Evolutionary conservation across 2,329 filamentous ascomycete genomes (phyloP).

Genomic region (Colletotrichum sp.): DNA sequence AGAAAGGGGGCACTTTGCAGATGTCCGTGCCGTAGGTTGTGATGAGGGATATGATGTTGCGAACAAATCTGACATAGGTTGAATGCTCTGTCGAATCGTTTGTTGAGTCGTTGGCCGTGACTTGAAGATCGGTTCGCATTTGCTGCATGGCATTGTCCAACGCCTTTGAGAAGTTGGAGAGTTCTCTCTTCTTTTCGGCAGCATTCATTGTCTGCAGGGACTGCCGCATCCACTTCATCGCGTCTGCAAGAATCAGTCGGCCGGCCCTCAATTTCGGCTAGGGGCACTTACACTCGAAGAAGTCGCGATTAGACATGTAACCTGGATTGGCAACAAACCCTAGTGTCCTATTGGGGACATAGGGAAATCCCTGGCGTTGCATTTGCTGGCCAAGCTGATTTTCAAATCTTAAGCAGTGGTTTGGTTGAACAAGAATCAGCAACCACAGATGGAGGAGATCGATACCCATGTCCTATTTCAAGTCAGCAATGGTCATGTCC

Average conservation of each 20-base stretch:
- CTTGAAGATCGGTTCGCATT: slow-evolving; percentile 55
- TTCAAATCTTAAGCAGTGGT: slow-evolving; percentile 50
- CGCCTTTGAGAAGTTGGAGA: slow-evolving; percentile 45
- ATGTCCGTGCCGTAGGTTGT: slow-evolving; percentile 59
- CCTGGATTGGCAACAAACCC: slow-evolving; percentile 43
- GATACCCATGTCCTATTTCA: slow-evolving; percentile 41
- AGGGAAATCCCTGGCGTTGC: slow-evolving; percentile 43
- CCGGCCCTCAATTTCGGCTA: not conserved
- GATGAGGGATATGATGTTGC: slow-evolving; percentile 57
- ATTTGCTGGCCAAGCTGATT: slow-evolving; percentile 53
- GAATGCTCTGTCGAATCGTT: slow-evolving; percentile 42
- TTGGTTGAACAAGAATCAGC: slow-evolving; percentile 56
- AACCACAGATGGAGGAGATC: slow-evolving; percentile 58
- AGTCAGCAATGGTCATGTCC: not conserved
- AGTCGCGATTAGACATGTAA: slow-evolving; percentile 52
- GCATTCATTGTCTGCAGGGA: slow-evolving; percentile 45
- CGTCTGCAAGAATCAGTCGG: slow-evolving; percentile 26
- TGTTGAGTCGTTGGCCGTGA: slow-evolving; percentile 33
- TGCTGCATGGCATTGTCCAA: slow-evolving; percentile 57
- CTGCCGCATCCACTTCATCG: slow-evolving; percentile 55
- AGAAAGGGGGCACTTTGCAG: slow-evolving; percentile 59
- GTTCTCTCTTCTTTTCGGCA: slow-evolving; percentile 37
- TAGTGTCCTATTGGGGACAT: slow-evolving; percentile 44
- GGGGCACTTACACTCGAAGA: slow-evolving; percentile 50
- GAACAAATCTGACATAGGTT: slow-evolving; percentile 56